phyloP scores from a whole-genome alignment of 148 eudicot genomes.

The Rhododendron simsii region DNA sequence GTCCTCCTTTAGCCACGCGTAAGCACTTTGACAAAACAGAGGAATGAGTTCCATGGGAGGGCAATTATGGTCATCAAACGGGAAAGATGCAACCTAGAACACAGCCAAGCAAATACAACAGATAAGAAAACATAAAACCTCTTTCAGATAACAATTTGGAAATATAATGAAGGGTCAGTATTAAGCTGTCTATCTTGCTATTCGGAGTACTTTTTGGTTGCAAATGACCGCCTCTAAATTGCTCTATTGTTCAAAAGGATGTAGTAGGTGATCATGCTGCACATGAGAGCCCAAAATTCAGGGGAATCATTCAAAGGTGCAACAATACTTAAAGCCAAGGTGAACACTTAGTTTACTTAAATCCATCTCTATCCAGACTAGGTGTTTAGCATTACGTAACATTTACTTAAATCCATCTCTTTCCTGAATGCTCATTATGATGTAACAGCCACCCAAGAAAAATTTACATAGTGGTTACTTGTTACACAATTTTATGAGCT shows the following conservation, averaged over 20 bases:
- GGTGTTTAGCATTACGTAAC: not conserved
- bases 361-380: not conserved
- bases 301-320: not conserved
- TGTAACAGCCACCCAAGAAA: not conserved
- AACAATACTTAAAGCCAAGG: not conserved
- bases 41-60: slow-evolving; percentile 78
- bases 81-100: slow-evolving; percentile 85
- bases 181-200: not conserved
- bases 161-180: not conserved
- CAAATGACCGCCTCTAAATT: not conserved
- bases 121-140: not conserved
- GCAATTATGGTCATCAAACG: slow-evolving; percentile 98
- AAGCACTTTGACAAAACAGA: slow-evolving; percentile 86
- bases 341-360: not conserved
- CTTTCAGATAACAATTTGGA: not conserved
- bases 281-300: not conserved
- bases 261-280: not conserved
- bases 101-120: slow-evolving; percentile 12
- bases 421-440: not conserved
- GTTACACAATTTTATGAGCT: not conserved
- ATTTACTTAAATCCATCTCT: not conserved
- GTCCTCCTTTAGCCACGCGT: slow-evolving; percentile 85
- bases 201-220: not conserved
- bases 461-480: not conserved
- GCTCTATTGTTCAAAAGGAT: not conserved